phyloP scores from a whole-genome alignment of 202 grass and related monocot genomes.

The Schoenoplectus triqueter region DNA sequence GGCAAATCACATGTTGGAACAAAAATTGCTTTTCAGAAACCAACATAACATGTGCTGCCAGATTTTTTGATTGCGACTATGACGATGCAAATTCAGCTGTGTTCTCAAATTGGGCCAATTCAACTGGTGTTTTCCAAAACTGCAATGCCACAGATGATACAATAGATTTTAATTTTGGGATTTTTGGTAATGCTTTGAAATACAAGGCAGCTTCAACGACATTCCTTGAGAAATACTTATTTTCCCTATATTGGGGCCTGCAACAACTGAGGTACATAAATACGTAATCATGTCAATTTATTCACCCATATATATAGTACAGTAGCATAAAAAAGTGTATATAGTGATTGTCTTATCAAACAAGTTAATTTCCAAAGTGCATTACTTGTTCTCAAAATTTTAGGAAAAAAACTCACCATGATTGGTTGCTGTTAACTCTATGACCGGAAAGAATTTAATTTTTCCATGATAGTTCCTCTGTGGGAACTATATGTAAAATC shows the following conservation, averaged over 20 bases:
- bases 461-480: background rate
- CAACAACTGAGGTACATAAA: constrained; percentile 72
- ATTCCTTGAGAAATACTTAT: constrained; percentile 88
- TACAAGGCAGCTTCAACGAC: constrained; percentile 52
- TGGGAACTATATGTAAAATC: background rate
- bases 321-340: background rate
- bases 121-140: constrained; percentile 37
- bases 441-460: constrained; percentile 4
- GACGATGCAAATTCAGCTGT: background rate
- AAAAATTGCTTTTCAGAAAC: constrained; percentile 45
- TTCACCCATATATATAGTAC: background rate
- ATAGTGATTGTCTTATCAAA: constrained; percentile 3
- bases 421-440: background rate
- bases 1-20: constrained; percentile 94
- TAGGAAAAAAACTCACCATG: background rate
- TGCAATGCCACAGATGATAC: constrained; percentile 31
- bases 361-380: constrained; percentile 16
- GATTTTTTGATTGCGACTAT: constrained; percentile 64
- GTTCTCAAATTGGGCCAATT: constrained; percentile 33
- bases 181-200: constrained; percentile 43
- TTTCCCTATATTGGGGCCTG: constrained; percentile 93
- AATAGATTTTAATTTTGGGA: constrained; percentile 48
- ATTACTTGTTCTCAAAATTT: background rate
- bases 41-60: constrained; percentile 33
- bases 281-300: constrained; percentile 1